Evolutionary conservation across 2,329 filamentous ascomycete species (phyloP).

Genomic region (Immersiporthe knoxdaviesiana): DNA sequence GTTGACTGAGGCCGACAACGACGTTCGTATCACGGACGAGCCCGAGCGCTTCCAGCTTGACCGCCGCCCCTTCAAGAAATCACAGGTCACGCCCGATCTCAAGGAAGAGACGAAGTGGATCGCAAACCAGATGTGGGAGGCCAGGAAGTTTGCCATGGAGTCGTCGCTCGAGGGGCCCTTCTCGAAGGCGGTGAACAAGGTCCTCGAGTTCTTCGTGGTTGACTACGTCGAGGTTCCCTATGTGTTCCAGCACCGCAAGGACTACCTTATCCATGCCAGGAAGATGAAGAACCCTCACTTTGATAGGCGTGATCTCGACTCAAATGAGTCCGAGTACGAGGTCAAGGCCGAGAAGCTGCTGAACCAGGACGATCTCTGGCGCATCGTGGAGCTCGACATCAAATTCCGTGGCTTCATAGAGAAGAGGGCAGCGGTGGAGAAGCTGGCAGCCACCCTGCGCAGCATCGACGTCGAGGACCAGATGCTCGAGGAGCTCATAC

Average conservation of each 20-base stretch:
- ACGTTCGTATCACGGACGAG: conserved; percentile 84
- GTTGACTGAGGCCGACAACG: conserved; percentile 92
- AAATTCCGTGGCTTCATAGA: conserved; percentile 93
- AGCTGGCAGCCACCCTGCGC: conserved; percentile 75
- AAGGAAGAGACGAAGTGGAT: conserved; percentile 93
- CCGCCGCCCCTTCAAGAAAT: conserved; percentile 82
- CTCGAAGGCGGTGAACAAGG: conserved; percentile 84
- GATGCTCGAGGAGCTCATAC: conserved; percentile 82
- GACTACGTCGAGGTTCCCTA: conserved; percentile 96
- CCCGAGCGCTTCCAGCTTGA: conserved; percentile 95
- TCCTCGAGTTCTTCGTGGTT: conserved; percentile 91
- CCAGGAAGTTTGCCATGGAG: conserved; percentile 75
- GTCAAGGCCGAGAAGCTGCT: conserved; percentile 85
- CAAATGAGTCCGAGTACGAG: conserved; percentile 64
- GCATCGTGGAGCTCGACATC: conserved; percentile 90
- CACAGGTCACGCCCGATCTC: conserved; percentile 72
- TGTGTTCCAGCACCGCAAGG: conserved; percentile 97
- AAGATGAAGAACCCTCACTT: conserved; percentile 63
- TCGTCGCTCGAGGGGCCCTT: conserved; percentile 72
- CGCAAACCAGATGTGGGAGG: conserved; percentile 83
- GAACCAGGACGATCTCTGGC: conserved; percentile 92
- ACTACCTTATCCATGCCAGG: conserved; percentile 90
- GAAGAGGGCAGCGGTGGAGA: conserved; percentile 84
- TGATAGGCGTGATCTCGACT: conserved; percentile 68
- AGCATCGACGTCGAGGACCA: conserved; percentile 67